Percentiles rank a stretch among this genome's conserved stretches.
Conservation (phyloP, 148 eudicot genomes). For the Nepenthes gracilis region DNA sequence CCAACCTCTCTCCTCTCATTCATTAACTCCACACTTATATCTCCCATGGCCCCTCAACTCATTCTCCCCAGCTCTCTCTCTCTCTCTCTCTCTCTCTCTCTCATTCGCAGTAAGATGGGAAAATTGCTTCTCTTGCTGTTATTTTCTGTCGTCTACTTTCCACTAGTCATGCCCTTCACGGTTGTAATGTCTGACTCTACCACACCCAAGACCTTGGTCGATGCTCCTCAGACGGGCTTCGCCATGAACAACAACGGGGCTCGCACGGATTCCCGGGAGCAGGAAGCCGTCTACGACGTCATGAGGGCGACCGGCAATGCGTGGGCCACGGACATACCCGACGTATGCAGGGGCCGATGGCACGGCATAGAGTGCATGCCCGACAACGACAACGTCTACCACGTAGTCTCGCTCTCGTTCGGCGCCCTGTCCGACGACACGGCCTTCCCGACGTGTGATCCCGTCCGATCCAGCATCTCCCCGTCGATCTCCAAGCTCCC, state of each 20-base stretch:
- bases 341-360: slow-evolving; percentile 91
- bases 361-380: slow-evolving; percentile 99
- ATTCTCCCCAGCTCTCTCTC: not conserved
- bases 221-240: slow-evolving; percentile 59
- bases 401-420: slow-evolving; percentile 76
- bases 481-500: slow-evolving; percentile 67
- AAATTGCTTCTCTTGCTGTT: slow-evolving; percentile 1
- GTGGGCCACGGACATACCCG: slow-evolving; percentile 85
- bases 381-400: slow-evolving; percentile 66
- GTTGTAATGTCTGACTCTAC: slow-evolving; percentile 59
- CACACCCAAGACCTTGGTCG: slow-evolving; percentile 43
- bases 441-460: slow-evolving; percentile 79
- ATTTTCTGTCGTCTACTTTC: slow-evolving; percentile 16
- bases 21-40: slow-evolving; percentile 2
- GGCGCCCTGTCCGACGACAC: slow-evolving; percentile 92
- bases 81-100: not conserved
- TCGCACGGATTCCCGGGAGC: slow-evolving; percentile 53
- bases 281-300: slow-evolving; percentile 77
- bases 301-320: slow-evolving; percentile 84
- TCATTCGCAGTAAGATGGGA: not conserved
- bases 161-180: slow-evolving; percentile 33
- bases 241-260: slow-evolving; percentile 48
- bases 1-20: slow-evolving; percentile 8
- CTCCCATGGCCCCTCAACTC: not conserved
- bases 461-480: slow-evolving; percentile 49